phyloP scores from a whole-genome alignment of 2,329 filamentous ascomycete genomes.

The Fusarium verticillioides region DNA sequence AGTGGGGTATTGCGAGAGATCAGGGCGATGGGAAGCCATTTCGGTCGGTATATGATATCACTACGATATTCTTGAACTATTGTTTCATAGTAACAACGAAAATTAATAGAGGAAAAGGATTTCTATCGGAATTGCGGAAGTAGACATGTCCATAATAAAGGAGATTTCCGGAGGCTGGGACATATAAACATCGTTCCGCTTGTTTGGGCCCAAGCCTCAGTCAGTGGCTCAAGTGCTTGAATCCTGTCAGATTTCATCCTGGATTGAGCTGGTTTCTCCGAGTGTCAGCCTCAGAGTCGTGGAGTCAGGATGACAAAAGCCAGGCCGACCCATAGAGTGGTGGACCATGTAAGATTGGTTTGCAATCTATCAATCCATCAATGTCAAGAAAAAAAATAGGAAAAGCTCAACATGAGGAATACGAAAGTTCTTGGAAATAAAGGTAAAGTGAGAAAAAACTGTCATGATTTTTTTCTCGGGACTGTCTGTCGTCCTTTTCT shows the following conservation, averaged over 20 bases:
- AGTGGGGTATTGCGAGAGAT: conserved; percentile 56
- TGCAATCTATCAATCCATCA: not conserved
- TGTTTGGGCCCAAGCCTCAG: not conserved
- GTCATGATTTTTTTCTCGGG: too few species aligned
- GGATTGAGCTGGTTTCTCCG: not conserved
- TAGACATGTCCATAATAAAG: not conserved
- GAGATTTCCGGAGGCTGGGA: not conserved
- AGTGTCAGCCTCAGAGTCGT: not conserved
- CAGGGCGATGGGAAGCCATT: conserved; percentile 8
- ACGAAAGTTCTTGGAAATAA: accelerated
- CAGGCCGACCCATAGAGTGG: not conserved
- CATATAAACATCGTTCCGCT: not conserved
- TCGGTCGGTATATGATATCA: not conserved
- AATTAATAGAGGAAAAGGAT: too few species aligned
- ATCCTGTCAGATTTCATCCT: conserved; percentile 10
- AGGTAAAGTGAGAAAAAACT: too few species aligned
- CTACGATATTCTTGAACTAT: accelerated
- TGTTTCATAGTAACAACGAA: too few species aligned
- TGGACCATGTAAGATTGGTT: not conserved
- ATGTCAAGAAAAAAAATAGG: accelerated
- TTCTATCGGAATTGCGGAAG: not conserved
- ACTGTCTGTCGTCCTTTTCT: too few species aligned
- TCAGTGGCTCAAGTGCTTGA: not conserved
- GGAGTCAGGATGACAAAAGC: not conserved
- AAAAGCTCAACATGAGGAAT: too few species aligned